Evolutionary conservation across 2,329 filamentous ascomycete species (phyloP).

Genomic region (Fusarium keratoplasticum): DNA sequence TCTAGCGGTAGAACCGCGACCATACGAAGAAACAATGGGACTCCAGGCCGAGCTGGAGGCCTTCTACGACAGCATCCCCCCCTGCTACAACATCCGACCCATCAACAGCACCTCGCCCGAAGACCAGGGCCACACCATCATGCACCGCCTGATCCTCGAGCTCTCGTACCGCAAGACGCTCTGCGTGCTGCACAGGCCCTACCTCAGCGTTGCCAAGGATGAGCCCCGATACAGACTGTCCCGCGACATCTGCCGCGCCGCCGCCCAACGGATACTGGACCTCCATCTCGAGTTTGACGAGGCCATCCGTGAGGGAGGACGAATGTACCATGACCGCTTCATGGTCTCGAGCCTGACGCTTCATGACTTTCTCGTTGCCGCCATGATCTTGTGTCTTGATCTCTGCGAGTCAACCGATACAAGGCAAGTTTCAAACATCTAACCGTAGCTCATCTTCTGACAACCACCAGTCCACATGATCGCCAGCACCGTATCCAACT

Average conservation of each 20-base stretch:
- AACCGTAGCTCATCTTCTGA: background rate
- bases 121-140: conserved; percentile 58
- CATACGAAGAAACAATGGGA: conserved; percentile 50
- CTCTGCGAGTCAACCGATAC: conserved; percentile 54
- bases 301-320: conserved; percentile 60
- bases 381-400: conserved; percentile 69
- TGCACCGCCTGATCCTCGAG: conserved; percentile 62
- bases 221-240: conserved; percentile 54
- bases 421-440: conserved; percentile 43
- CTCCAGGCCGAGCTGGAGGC: conserved; percentile 56
- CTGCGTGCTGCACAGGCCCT: conserved; percentile 63
- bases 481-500: conserved; percentile 51
- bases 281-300: conserved; percentile 61
- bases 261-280: conserved; percentile 58
- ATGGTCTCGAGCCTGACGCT: conserved; percentile 65
- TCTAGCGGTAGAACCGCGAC: conserved; percentile 51
- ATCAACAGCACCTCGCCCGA: conserved; percentile 57
- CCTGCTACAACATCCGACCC: conserved; percentile 54
- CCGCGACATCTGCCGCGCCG: conserved; percentile 55
- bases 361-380: conserved; percentile 69
- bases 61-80: conserved; percentile 52
- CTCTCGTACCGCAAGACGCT: conserved; percentile 61
- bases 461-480: conserved; percentile 43
- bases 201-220: conserved; percentile 54
- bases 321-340: conserved; percentile 63